A percentile compares a stretch with the other conserved stretches of the same genome.
These are phyloP conservation scores for Aegilops longissima DNA, from an alignment of 176 grass and related monocot species.

Conservation along the genomic window DNA sequence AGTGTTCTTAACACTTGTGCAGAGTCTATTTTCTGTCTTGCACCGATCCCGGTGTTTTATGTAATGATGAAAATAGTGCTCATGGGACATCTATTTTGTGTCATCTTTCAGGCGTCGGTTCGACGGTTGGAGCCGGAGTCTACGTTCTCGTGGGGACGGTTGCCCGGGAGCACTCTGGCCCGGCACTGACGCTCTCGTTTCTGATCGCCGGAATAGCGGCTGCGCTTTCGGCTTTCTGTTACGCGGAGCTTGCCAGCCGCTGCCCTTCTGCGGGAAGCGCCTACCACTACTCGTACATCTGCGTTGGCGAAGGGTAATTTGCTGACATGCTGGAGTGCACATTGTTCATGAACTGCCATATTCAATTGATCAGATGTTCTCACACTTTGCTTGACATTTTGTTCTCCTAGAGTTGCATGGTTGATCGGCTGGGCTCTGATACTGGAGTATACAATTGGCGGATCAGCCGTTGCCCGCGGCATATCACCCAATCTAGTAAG, in stretches of 20 bases:
- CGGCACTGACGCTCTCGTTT: conserved; percentile 66
- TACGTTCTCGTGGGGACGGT: conserved; percentile 87
- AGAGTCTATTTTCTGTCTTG: background rate
- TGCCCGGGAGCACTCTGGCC: conserved; percentile 74
- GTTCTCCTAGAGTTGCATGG: conserved; percentile 62
- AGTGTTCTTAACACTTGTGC: background rate
- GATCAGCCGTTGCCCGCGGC: conserved; percentile 81
- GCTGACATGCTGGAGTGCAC: background rate
- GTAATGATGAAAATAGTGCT: background rate
- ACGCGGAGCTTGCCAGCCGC: conserved; percentile 84
- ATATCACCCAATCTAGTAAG: conserved; percentile 75
- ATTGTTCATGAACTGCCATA: background rate
- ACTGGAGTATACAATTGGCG: conserved; percentile 82
- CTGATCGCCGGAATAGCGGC: conserved; percentile 83
- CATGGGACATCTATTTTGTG: background rate
- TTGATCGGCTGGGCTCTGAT: conserved; percentile 83
- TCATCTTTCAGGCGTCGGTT: conserved; percentile 67
- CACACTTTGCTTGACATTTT: background rate
- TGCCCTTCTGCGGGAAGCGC: conserved; percentile 88
- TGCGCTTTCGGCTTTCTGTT: conserved; percentile 82
- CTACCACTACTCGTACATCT: conserved; percentile 92
- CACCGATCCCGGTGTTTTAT: background rate
- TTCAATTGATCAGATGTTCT: background rate
- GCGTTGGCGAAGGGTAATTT: conserved; percentile 81
- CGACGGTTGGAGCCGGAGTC: conserved; percentile 81